Conservation (phyloP, 192 early-diverging fungal species). For the Rhizoclosmatium sp. region DNA sequence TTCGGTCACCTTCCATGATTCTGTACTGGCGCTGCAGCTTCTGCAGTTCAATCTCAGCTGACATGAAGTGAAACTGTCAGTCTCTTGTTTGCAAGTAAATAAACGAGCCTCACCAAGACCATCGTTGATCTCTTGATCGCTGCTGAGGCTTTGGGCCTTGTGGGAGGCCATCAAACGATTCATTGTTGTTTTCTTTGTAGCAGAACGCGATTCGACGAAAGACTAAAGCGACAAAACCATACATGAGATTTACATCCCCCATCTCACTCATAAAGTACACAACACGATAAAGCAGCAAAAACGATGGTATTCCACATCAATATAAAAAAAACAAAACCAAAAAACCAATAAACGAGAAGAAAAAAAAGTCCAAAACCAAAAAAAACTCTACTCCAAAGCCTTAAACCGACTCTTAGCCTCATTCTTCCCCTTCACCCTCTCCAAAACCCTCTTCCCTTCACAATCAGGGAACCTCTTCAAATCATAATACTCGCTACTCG, state of each 20-base stretch:
- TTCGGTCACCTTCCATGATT: conserved; percentile 67
- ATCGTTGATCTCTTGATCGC: conserved; percentile 61
- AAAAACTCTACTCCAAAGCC: conserved; percentile 17
- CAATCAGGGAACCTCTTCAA: conserved; percentile 88
- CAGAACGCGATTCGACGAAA: neutral
- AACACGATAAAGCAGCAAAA: no score
- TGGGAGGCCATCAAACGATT: conserved; percentile 42
- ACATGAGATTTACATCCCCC: neutral
- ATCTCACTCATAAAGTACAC: no score
- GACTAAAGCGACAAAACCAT: neutral
- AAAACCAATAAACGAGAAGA: no score
- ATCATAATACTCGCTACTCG: conserved; percentile 93
- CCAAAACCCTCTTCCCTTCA: conserved; percentile 83
- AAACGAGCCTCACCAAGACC: conserved; percentile 49
- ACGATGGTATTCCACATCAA: no score
- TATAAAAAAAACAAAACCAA: no score
- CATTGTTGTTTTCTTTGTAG: conserved; percentile 33
- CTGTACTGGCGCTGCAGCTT: conserved; percentile 63
- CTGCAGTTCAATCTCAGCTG: conserved; percentile 64
- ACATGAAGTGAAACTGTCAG: neutral
- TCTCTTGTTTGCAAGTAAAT: neutral
- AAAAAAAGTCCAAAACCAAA: neutral
- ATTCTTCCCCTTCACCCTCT: conserved; percentile 71
- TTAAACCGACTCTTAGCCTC: conserved; percentile 52
- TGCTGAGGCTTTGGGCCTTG: conserved; percentile 48